These are phyloP conservation scores for Macrolepiota fuliginosa DNA, from an alignment of 768 basidiomycete genomes.

Conservation along the genomic window DNA sequence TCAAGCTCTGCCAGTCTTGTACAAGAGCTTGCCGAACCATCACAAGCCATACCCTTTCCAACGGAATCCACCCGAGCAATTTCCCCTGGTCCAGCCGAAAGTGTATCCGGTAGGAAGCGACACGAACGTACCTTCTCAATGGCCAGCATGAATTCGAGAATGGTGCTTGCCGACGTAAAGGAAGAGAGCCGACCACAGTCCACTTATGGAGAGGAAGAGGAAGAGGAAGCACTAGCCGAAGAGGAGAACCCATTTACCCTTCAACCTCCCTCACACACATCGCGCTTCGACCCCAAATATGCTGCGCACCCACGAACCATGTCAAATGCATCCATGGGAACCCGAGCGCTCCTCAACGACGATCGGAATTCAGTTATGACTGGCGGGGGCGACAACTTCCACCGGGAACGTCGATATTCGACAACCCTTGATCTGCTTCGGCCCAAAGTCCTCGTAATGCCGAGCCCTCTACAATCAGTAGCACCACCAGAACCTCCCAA, in stretches of 20 bases:
- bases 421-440: constrained; percentile 71
- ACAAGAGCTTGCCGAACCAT: constrained; percentile 19
- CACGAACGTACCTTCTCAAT: constrained; percentile 50
- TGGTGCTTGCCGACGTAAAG: constrained; percentile 36
- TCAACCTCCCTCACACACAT: constrained; percentile 61
- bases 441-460: constrained; percentile 94
- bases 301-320: constrained; percentile 53
- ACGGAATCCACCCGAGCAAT: constrained; percentile 48
- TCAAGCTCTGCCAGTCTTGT: constrained; percentile 47
- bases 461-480: constrained; percentile 71
- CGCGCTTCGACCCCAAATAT: constrained; percentile 80
- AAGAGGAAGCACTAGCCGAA: constrained; percentile 20
- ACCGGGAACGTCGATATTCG: constrained; percentile 60
- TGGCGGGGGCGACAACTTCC: constrained; percentile 26
- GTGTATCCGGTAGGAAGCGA: constrained; percentile 14
- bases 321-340: constrained; percentile 67
- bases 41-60: constrained; percentile 56
- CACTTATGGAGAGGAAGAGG: constrained; percentile 30
- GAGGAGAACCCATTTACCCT: constrained; percentile 70
- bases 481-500: constrained; percentile 31
- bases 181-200: constrained; percentile 25
- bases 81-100: constrained; percentile 34
- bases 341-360: constrained; percentile 58
- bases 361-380: constrained; percentile 38
- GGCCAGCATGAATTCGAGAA: constrained; percentile 48